Conservation (phyloP, 192 early-diverging fungal genomes). For the Gryganskiella cystojenkinii region DNA sequence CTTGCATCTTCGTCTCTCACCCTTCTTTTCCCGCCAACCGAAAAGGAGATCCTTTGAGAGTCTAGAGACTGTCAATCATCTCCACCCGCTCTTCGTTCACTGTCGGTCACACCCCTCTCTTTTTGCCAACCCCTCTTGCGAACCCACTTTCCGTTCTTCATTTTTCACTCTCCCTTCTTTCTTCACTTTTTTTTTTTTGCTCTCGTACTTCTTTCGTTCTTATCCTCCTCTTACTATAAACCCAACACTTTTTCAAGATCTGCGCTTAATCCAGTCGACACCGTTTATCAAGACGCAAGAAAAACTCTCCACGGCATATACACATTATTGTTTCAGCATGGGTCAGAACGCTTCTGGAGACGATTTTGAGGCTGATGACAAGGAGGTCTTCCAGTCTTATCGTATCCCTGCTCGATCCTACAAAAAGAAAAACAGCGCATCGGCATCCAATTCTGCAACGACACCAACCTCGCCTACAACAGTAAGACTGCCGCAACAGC, state of each 20-base stretch:
- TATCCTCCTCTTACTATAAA: too few relatives aligned
- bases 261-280: too few relatives aligned
- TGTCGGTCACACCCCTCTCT: too few relatives aligned
- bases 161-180: neutral
- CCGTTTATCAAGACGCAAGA: too few relatives aligned
- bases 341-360: conserved; percentile 43
- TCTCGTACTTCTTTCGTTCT: neutral
- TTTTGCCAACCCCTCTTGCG: neutral
- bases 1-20: too few relatives aligned
- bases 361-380: conserved; percentile 28
- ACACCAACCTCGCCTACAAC: conserved; percentile 4
- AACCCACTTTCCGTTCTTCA: neutral
- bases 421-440: conserved; percentile 33
- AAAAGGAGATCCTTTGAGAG: too few relatives aligned
- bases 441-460: conserved; percentile 11
- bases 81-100: too few relatives aligned
- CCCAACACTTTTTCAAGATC: too few relatives aligned
- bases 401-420: conserved; percentile 46
- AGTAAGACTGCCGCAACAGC: conserved; percentile 5
- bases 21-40: too few relatives aligned
- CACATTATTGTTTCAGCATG: conserved; percentile 20
- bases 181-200: neutral
- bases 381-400: conserved; percentile 50
- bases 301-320: too few relatives aligned
- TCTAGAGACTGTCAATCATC: too few relatives aligned